Evolutionary conservation across 768 basidiomycete species (phyloP).

Genomic region (Trametes cingulata): DNA sequence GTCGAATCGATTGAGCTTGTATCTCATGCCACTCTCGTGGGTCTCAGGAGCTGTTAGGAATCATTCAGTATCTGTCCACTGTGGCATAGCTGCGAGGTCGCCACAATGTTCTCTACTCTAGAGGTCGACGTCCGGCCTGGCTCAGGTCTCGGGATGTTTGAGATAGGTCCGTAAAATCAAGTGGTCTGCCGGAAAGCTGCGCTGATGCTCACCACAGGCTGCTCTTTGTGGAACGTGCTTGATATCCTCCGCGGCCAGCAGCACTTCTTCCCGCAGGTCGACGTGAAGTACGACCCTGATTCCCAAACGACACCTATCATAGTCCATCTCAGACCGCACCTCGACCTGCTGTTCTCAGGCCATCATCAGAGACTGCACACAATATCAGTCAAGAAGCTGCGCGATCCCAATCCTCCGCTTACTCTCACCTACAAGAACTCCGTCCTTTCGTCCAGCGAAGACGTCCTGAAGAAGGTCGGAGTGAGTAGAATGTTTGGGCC

Average conservation of each 20-base stretch:
- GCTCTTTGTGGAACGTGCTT: conserved; percentile 77
- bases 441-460: conserved; percentile 60
- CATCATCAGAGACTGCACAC: conserved; percentile 78
- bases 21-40: too few species aligned
- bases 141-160: conserved; percentile 73
- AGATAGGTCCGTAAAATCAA: conserved; percentile 51
- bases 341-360: conserved; percentile 84
- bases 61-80: neutral
- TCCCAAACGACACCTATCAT: conserved; percentile 72
- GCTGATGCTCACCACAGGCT: conserved; percentile 43
- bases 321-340: conserved; percentile 75
- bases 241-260: conserved; percentile 65
- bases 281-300: conserved; percentile 81
- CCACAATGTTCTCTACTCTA: conserved; percentile 62
- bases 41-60: too few species aligned
- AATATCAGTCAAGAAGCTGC: conserved; percentile 69
- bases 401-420: conserved; percentile 65
- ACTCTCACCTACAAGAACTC: conserved; percentile 67
- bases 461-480: conserved; percentile 60
- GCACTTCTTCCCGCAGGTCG: conserved; percentile 76
- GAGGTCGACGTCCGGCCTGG: conserved; percentile 80
- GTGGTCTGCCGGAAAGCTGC: neutral
- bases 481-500: conserved; percentile 80
- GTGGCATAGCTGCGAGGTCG: neutral
- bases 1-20: too few species aligned